Conservation (phyloP, 2,329 filamentous ascomycete species). For the Colletotrichum simmondsii region DNA sequence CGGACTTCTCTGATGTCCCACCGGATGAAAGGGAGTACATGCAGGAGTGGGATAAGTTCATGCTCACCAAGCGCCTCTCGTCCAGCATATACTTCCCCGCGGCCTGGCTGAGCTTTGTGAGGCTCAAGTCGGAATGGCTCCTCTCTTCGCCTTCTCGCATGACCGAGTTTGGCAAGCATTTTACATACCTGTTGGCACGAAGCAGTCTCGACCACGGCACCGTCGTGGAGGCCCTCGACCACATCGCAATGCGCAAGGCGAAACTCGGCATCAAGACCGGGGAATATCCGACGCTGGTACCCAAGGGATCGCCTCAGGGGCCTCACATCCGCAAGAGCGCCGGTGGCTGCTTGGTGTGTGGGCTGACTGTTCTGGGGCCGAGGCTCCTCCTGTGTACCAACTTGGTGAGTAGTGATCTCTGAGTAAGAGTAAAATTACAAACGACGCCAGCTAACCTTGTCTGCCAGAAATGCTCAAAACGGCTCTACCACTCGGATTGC, state of each 20-base stretch:
- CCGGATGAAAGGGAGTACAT: constrained; percentile 68
- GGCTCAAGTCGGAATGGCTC: constrained; percentile 64
- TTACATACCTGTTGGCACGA: constrained; percentile 61
- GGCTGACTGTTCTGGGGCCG: constrained; percentile 58
- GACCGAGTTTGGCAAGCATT: constrained; percentile 66
- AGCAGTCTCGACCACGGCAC: constrained; percentile 57
- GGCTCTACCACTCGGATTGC: constrained; percentile 62
- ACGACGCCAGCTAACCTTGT: constrained; percentile 21
- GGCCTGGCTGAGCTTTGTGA: constrained; percentile 63
- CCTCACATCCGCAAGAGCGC: constrained; percentile 53
- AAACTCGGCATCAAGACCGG: constrained; percentile 37
- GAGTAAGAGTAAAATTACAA: constrained; percentile 4
- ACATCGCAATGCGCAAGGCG: constrained; percentile 55
- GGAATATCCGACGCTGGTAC: neutral
- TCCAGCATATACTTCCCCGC: constrained; percentile 63
- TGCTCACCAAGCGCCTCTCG: constrained; percentile 61
- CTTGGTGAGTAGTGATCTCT: constrained; percentile 49
- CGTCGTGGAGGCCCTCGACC: constrained; percentile 53
- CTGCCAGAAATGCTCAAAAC: constrained; percentile 52
- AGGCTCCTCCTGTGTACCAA: constrained; percentile 61
- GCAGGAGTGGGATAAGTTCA: constrained; percentile 67
- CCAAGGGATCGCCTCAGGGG: constrained; percentile 44
- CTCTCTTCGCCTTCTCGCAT: constrained; percentile 57
- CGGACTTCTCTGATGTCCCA: constrained; percentile 67
- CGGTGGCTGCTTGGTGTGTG: constrained; percentile 60